Conservation (phyloP, 139 green algal genomes). For the Haematococcus lacustris region DNA sequence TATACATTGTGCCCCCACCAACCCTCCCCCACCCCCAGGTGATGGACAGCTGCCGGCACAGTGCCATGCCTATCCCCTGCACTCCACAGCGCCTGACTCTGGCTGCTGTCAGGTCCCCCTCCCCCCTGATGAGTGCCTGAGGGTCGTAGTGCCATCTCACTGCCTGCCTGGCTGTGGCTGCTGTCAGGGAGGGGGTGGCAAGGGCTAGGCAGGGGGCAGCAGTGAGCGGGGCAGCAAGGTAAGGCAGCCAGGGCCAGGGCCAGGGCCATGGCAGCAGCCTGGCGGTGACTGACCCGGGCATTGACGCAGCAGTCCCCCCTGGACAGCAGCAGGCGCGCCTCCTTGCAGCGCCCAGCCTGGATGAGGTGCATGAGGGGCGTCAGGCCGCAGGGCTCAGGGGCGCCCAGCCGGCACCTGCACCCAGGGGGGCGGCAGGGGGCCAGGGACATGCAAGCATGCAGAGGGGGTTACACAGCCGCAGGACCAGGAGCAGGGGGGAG, state of each 20-base stretch:
- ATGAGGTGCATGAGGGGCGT: conserved; percentile 1
- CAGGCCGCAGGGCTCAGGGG: background rate
- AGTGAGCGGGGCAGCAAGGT: background rate
- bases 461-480: background rate
- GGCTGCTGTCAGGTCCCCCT: background rate
- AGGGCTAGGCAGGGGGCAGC: background rate
- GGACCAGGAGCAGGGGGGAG: too few relatives aligned
- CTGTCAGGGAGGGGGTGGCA: background rate
- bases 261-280: background rate
- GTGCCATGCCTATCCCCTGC: too few relatives aligned
- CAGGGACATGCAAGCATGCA: background rate
- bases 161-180: background rate
- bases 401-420: background rate
- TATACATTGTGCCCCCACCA: too few relatives aligned
- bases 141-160: background rate
- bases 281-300: background rate
- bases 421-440: background rate
- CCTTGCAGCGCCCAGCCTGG: background rate
- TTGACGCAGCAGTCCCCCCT: conserved; percentile 1
- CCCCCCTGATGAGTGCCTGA: background rate
- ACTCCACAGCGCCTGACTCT: too few relatives aligned
- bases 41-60: too few relatives aligned
- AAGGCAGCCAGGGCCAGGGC: background rate
- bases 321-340: background rate
- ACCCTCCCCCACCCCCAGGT: too few relatives aligned